Evolutionary conservation across 768 basidiomycete genomes (phyloP).

Genomic region (Tubosaeta sp.): DNA sequence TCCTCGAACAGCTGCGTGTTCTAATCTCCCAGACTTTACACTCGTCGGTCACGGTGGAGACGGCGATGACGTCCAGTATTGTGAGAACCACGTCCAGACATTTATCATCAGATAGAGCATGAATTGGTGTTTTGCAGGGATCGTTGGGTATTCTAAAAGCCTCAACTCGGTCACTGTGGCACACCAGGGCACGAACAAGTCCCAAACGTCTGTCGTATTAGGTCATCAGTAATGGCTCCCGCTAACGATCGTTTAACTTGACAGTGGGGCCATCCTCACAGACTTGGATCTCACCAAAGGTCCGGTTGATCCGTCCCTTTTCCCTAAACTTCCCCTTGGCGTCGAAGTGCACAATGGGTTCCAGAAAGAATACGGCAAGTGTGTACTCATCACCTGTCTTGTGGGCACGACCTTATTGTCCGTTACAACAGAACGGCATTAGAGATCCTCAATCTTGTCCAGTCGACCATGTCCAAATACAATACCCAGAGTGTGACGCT

Average conservation of each 20-base stretch:
- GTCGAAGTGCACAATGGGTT: slow-evolving; percentile 48
- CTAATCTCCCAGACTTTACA: slow-evolving; percentile 38
- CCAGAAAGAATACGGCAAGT: slow-evolving; percentile 39
- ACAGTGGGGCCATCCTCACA: slow-evolving; percentile 30
- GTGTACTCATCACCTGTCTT: slow-evolving; percentile 5
- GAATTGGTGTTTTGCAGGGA: slow-evolving; percentile 6
- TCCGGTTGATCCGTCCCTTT: slow-evolving; percentile 36
- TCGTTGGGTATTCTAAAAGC: slow-evolving; percentile 39
- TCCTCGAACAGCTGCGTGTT: slow-evolving; percentile 33
- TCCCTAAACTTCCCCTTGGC: slow-evolving; percentile 40
- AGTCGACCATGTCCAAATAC: slow-evolving; percentile 34
- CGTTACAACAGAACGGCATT: slow-evolving; percentile 38
- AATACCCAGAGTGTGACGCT: slow-evolving; percentile 35
- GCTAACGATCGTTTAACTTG: slow-evolving; percentile 28
- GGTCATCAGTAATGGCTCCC: slow-evolving; percentile 11
- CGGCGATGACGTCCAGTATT: slow-evolving; percentile 37
- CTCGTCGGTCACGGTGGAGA: slow-evolving; percentile 47
- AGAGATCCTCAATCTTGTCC: slow-evolving; percentile 38
- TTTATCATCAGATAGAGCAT: not conserved
- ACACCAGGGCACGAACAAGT: slow-evolving; percentile 30
- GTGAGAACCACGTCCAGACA: slow-evolving; percentile 22
- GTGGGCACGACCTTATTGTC: not conserved
- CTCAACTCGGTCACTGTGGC: slow-evolving; percentile 31
- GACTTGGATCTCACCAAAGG: slow-evolving; percentile 34
- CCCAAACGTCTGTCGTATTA: slow-evolving; percentile 32